Percentiles rank a stretch among this genome's conserved stretches.
Evolutionary conservation across 768 basidiomycete genomes (phyloP).

Genomic region (Pleurotus tuber-regium): DNA sequence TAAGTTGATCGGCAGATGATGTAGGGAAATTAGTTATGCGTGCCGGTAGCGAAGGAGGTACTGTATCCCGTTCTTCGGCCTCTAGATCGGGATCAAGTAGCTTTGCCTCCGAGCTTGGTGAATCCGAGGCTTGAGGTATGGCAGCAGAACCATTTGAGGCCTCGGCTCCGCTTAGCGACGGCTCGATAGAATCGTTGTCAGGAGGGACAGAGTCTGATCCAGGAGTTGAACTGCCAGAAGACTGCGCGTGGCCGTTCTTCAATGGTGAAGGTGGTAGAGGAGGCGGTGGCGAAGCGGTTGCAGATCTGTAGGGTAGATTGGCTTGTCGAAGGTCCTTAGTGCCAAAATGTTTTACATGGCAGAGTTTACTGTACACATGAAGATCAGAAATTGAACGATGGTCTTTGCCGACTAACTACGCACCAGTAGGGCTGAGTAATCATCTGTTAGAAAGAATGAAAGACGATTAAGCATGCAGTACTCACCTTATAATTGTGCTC

Average conservation of each 20-base stretch:
- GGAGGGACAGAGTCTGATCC: neutral
- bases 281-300: constrained; percentile 22
- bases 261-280: constrained; percentile 21
- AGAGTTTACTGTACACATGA: constrained; percentile 60
- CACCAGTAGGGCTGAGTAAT: constrained; percentile 52
- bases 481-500: constrained; percentile 83
- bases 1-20: neutral
- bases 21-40: neutral
- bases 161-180: constrained; percentile 8
- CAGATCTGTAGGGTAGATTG: constrained; percentile 56
- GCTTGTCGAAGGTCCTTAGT: constrained; percentile 71
- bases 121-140: constrained; percentile 18
- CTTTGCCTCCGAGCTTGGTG: neutral
- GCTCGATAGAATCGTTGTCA: neutral
- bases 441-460: constrained; percentile 1
- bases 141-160: constrained; percentile 15
- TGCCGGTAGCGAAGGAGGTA: neutral
- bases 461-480: neutral
- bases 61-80: constrained; percentile 7
- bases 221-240: constrained; percentile 27
- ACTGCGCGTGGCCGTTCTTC: constrained; percentile 17
- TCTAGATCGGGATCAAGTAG: constrained; percentile 1
- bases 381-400: neutral
- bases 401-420: too few species aligned
- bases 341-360: constrained; percentile 79